Conservation (phyloP, 805 yeast species). For the Saccharomycopsis olivae region DNA sequence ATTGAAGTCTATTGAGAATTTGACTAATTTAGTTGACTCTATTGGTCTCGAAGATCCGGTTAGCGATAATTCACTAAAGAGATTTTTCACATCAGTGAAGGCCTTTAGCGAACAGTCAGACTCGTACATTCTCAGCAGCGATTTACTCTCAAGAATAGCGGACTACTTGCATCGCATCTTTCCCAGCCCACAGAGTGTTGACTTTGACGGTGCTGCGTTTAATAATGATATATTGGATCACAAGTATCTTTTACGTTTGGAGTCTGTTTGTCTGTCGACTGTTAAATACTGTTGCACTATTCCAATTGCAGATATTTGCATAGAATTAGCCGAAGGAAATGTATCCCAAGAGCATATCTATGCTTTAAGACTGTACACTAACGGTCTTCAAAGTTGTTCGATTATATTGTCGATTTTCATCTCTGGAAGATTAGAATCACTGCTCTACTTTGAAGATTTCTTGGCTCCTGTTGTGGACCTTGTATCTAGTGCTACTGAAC, state of each 20-base stretch:
- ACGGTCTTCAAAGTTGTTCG: conserved; percentile 27
- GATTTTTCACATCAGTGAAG: too few species aligned
- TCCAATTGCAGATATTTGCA: conserved; percentile 18
- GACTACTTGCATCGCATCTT: too few species aligned
- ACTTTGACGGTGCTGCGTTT: conserved; percentile 20
- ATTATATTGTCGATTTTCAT: conserved; percentile 33
- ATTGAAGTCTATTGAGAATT: conserved; percentile 2
- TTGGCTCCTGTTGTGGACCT: conserved; percentile 32
- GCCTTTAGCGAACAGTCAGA: too few species aligned
- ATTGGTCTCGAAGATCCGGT: too few species aligned
- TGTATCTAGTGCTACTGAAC: conserved; percentile 27
- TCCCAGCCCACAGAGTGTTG: too few species aligned
- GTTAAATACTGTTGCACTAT: conserved; percentile 21
- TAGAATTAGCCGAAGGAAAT: not conserved
- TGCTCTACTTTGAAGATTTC: conserved; percentile 36
- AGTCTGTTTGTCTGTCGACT: conserved; percentile 24
- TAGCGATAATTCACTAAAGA: too few species aligned
- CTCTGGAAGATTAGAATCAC: conserved; percentile 31
- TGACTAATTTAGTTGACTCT: conserved; percentile 7
- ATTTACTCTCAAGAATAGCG: too few species aligned
- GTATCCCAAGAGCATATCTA: conserved; percentile 8
- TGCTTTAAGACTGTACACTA: conserved; percentile 14
- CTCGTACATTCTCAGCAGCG: too few species aligned
- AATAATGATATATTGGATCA: conserved; percentile 2
- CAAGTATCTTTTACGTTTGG: conserved; percentile 23